Base-by-base conservation (phyloP, 345 rosid genomes). In the Eucalyptus curtisii region DNA sequence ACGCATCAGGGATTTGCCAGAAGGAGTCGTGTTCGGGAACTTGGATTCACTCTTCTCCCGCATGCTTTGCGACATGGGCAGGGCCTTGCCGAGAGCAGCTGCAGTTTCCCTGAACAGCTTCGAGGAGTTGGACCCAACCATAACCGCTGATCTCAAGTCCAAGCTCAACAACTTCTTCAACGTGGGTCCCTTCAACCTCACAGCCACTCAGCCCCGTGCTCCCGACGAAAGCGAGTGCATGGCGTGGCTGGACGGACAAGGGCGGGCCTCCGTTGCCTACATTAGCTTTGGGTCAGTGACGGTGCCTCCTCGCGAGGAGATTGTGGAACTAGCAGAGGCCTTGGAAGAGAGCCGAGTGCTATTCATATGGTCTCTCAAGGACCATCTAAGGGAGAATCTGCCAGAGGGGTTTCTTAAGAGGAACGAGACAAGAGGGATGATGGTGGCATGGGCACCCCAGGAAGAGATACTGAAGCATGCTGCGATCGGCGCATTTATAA, bases 371-470 rank as follows among this genome's bases (percentile, higher is more conserved):
- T 92, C 95, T 11, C 89, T 93, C 12, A 90, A 87, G 86, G 88
- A 89, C 30, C 53, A 44, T 19, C 7, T 50, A 16, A 88, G 87
- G 88, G 89, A 44, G 42, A 55, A 55, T 10, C 87, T 93, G 88
- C 94, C 94, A 20, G 48, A 88, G 20, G 93, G 95, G 14, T 93
- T 92, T 84, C 30, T 91, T 5, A 89, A 90, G 13, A 86, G 86
- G 66, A 89, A 87, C 86, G 76, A 59, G 33, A 19, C 61, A 10
- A 37, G 85, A 13, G 94, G 94, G 40, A 59, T 87, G 48, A 71
- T 92, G 49, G 92, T 92, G 6, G 86, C 91, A 1, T 91, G 94
- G 95, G 91, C 91, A 42, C 94, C 95, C 2, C 94, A 92, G 79
- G 44, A 33, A 33, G 89, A 90, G 52, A 48, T 93, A 5, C 86